Evolutionary conservation across 148 eudicot species (phyloP), one percentile per base, ranked within the genome.

Genomic region (Amaranthus cruentus): DNA sequence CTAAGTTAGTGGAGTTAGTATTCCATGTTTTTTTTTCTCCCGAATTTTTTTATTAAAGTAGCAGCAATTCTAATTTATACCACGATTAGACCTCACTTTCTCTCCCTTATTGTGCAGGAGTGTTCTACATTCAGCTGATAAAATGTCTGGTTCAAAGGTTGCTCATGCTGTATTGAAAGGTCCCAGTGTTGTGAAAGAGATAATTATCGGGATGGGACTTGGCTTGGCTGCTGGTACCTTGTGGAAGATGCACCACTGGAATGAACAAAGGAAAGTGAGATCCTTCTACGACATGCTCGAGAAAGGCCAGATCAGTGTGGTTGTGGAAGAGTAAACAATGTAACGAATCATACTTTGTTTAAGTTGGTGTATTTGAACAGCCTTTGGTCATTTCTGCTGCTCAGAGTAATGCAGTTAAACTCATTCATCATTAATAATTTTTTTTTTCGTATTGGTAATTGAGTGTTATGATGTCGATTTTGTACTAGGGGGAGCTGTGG

Each of bases 171-270:
- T 77, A 9, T 82, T 82, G 79, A 77, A 82, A 57, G 89, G 91
- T 47, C 93, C 89, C 42, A 89, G 93, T 75, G 81, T 89, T n/a
- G 75, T 87, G 69, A 89, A 89, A 84, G 94, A 89, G 81, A 80
- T 89, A 14, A 5, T 89, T 4, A 82, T 84, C 6, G 94, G 84
- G 38, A 46, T 79, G 5, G 80, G 70, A 12, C 87, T 89, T 14
- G 91, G 89, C 21, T 78, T 87, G 54, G 82, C 69, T 7, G 89
- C 87, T 12, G 90, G 93, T 53, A 81, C 85, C 12, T 62, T 87
- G 74, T 87, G 90, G 93, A 87, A 89, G 68, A 85, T 87, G 88
- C 88, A 85, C 76, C 90, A 85, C 76, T 87, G 93, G 93, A 87
- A 82, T 62, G 79, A 84, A 79, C 93, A 87, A 84, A 91, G 82